phyloP scores from a whole-genome alignment of 176 grass and related monocot species.

The Poa pratensis region DNA sequence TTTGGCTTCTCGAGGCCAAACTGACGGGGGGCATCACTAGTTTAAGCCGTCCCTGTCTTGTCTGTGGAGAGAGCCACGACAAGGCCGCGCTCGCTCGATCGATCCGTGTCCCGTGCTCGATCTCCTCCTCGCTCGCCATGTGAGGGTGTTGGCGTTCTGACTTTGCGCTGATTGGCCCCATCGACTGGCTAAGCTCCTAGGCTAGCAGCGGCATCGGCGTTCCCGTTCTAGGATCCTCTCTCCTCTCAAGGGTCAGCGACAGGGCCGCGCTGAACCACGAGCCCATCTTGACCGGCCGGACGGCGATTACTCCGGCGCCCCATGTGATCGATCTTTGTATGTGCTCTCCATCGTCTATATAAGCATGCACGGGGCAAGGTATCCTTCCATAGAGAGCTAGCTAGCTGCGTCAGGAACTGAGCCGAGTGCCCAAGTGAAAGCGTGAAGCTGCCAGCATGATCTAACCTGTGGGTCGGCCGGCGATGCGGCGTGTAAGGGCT shows the following conservation, averaged over 20 bases:
- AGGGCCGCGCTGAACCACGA: conserved; percentile 6
- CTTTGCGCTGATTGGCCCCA: conserved; percentile 36
- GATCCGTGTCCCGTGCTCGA: not conserved
- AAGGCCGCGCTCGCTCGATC: not conserved
- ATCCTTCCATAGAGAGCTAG: not conserved
- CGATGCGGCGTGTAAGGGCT: too few species aligned
- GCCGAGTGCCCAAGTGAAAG: conserved; percentile 58
- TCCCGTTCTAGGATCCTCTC: conserved; percentile 35
- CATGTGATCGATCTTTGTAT: conserved; percentile 26
- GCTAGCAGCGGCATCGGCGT: not conserved
- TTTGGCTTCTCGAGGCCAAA: conserved; percentile 47
- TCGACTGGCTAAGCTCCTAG: not conserved
- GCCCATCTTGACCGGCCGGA: conserved; percentile 21
- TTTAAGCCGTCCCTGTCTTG: conserved; percentile 10
- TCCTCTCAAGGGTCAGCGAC: conserved; percentile 43
- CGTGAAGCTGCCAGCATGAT: conserved; percentile 99
- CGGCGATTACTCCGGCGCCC: not conserved
- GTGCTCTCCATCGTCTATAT: conserved; percentile 22
- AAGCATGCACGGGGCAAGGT: not conserved
- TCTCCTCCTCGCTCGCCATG: conserved; percentile 10
- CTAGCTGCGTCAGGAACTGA: not conserved
- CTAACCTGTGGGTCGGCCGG: conserved; percentile 32
- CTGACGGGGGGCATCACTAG: not conserved
- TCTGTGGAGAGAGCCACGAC: conserved; percentile 28
- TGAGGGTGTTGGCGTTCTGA: conserved; percentile 32